A percentile compares a stretch with the other conserved stretches of the same genome.
Conservation (phyloP, 202 grass and related monocot species). For the Schoenoplectus tabernaemontani region DNA sequence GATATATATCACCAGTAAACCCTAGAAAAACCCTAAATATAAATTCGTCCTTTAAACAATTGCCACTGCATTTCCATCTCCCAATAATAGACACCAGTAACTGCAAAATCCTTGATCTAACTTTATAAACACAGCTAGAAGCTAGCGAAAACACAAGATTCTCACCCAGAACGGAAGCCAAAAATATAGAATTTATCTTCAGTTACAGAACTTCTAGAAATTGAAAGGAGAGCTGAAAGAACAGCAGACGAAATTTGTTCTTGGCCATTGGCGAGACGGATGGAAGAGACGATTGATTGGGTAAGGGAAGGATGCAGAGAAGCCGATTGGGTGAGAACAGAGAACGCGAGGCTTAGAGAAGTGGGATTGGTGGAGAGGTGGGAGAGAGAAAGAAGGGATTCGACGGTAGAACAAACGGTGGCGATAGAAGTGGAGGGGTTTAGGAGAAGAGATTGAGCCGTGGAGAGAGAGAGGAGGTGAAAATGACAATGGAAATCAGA, state of each 20-base stretch:
- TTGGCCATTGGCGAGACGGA: constrained; percentile 15
- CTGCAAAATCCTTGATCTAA: constrained; percentile 35
- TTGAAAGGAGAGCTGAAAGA: constrained; percentile 15
- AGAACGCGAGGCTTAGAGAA: constrained; percentile 9
- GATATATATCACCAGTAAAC: constrained; percentile 52
- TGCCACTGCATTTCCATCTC: background rate
- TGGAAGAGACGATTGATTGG: constrained; percentile 4
- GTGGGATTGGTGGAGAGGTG: background rate
- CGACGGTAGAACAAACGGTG: background rate
- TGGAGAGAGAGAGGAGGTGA: constrained; percentile 16
- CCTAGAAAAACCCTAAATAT: constrained; percentile 36
- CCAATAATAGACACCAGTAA: constrained; percentile 1
- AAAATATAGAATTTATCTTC: constrained; percentile 17
- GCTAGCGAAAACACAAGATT: constrained; percentile 29
- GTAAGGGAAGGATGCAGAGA: background rate
- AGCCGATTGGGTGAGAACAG: background rate
- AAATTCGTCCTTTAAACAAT: background rate
- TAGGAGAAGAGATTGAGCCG: constrained; percentile 5
- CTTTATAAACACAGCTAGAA: constrained; percentile 6
- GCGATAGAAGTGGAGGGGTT: background rate
- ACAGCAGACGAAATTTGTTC: constrained; percentile 17
- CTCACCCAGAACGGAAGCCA: constrained; percentile 23
- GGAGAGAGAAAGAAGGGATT: constrained; percentile 19
- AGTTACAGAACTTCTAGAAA: background rate
- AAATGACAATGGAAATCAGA: too few relatives aligned